phyloP scores from a whole-genome alignment of 2,329 filamentous ascomycete genomes.

The Venturia nashicola region DNA sequence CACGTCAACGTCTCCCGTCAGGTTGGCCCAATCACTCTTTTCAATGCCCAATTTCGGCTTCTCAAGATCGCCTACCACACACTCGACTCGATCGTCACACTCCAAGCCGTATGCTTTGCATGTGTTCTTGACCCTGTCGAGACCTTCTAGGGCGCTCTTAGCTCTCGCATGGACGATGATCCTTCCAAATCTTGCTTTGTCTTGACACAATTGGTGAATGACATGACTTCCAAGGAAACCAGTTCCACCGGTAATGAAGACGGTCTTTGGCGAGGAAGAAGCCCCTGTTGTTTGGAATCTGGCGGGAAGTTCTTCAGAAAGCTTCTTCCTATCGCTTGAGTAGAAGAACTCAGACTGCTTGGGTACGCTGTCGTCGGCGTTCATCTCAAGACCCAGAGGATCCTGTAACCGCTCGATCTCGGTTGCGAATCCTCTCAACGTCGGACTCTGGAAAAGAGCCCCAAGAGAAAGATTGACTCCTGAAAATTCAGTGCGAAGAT shows the following conservation, averaged over 20 bases:
- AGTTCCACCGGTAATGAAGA: conserved; percentile 81
- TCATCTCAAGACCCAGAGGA: conserved; percentile 23
- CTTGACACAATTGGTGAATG: conserved; percentile 58
- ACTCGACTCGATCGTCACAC: conserved; percentile 54
- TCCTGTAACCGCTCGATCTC: conserved; percentile 39
- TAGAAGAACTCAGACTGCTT: conserved; percentile 33
- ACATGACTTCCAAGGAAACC: conserved; percentile 81
- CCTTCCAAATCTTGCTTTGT: conserved; percentile 41
- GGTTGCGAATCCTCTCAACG: conserved; percentile 42
- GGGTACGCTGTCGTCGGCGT: conserved; percentile 33
- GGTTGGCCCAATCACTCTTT: conserved; percentile 48
- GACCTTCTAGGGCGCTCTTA: conserved; percentile 45
- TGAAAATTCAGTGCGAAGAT: conserved; percentile 48
- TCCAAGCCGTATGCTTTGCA: conserved; percentile 63
- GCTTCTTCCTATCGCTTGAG: conserved; percentile 36
- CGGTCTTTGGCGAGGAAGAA: conserved; percentile 36
- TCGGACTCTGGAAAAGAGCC: conserved; percentile 56
- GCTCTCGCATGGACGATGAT: conserved; percentile 68
- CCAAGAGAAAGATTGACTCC: conserved; percentile 58
- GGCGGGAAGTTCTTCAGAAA: conserved; percentile 37
- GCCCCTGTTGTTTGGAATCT: conserved; percentile 18
- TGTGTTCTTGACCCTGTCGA: conserved; percentile 53
- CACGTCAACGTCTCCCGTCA: conserved; percentile 55
- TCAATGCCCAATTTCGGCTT: conserved; percentile 63
- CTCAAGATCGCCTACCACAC: conserved; percentile 61